Percentiles rank a stretch among this genome's conserved stretches.
Evolutionary conservation across 192 early-diverging fungal genomes (phyloP).

Genomic region (Coemansia sp.): DNA sequence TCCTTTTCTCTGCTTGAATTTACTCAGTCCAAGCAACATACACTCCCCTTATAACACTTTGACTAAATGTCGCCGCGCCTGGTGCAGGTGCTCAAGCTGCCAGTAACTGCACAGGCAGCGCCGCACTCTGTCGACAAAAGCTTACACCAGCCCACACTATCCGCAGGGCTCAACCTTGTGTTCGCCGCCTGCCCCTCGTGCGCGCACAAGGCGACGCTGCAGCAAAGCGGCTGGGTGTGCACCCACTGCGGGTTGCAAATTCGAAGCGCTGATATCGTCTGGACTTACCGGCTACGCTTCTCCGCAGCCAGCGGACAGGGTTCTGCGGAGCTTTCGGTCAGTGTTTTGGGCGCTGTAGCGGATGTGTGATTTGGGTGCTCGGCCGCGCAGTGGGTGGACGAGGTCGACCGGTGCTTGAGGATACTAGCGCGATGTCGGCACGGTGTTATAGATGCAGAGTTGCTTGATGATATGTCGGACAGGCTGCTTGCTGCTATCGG

Average conservation of each 20-base stretch:
- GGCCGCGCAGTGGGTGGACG: slow-evolving; percentile 28
- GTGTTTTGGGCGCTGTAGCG: slow-evolving; percentile 14
- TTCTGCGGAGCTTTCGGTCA: background rate
- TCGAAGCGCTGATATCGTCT: slow-evolving; percentile 1
- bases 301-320: background rate
- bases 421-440: background rate
- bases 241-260: slow-evolving; percentile 6
- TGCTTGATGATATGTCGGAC: slow-evolving; percentile 5
- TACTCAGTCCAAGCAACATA: background rate
- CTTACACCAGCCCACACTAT: background rate
- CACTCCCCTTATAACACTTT: background rate
- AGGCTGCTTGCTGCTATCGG: slow-evolving; percentile 4
- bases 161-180: slow-evolving; percentile 16
- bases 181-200: slow-evolving; percentile 26
- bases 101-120: background rate
- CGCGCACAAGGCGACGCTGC: slow-evolving; percentile 5
- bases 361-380: slow-evolving; percentile 34
- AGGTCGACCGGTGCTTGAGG: slow-evolving; percentile 1
- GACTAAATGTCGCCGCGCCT: background rate
- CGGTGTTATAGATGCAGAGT: background rate
- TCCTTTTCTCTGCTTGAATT: background rate
- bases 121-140: background rate
- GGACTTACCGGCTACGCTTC: slow-evolving; percentile 24
- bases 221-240: slow-evolving; percentile 13
- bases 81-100: slow-evolving; percentile 11